phyloP scores from a whole-genome alignment of 148 eudicot species.

The Salicornia ramosissima region DNA sequence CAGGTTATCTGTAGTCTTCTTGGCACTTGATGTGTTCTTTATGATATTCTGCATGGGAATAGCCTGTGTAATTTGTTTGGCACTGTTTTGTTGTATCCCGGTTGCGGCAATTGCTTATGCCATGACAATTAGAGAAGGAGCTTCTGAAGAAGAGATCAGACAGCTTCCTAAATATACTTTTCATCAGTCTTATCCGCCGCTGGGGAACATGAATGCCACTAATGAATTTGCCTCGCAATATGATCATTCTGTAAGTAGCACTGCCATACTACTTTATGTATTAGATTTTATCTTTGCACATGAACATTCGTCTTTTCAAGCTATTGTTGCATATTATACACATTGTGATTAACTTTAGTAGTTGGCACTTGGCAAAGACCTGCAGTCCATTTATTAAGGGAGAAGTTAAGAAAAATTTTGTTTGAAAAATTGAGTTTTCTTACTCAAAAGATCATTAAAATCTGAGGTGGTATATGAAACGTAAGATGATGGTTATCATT shows the following conservation, averaged over 20 bases:
- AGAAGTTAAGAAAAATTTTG: background rate
- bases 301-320: background rate
- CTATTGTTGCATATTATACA: background rate
- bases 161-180: slow-evolving; percentile 57
- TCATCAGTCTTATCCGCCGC: slow-evolving; percentile 26
- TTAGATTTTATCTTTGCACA: background rate
- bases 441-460: background rate
- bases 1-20: slow-evolving; percentile 68
- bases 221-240: slow-evolving; percentile 35
- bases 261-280: slow-evolving; percentile 1
- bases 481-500: too few species aligned
- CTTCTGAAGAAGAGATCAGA: slow-evolving; percentile 65
- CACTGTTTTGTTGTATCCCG: slow-evolving; percentile 62
- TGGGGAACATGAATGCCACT: slow-evolving; percentile 13
- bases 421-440: background rate
- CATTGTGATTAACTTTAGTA: background rate
- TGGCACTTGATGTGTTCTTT: slow-evolving; percentile 60
- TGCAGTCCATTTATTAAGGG: background rate
- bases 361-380: background rate
- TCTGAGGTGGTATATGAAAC: too few species aligned
- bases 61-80: slow-evolving; percentile 48
- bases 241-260: slow-evolving; percentile 64
- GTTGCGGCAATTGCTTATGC: slow-evolving; percentile 58
- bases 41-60: slow-evolving; percentile 53
- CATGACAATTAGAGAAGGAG: slow-evolving; percentile 60